Evolutionary conservation across 768 basidiomycete genomes (phyloP).

Genomic region (Mrakia frigida): DNA sequence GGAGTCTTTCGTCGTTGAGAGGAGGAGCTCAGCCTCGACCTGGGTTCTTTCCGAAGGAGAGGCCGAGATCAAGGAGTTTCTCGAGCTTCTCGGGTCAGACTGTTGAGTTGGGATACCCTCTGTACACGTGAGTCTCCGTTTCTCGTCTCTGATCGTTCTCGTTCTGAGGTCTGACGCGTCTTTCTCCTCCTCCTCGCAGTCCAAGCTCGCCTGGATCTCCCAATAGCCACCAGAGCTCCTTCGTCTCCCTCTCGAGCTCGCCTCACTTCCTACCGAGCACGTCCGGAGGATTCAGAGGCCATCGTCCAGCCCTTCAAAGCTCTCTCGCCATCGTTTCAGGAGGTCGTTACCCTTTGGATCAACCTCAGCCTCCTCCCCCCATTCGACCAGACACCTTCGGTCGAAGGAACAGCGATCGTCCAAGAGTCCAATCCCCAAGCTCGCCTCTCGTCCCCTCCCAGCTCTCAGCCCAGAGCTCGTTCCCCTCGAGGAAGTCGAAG

Average conservation of each 20-base stretch:
- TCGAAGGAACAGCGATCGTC: neutral
- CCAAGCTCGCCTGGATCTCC: neutral
- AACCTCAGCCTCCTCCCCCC: no score
- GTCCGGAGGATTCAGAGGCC: slow-evolving; percentile 8
- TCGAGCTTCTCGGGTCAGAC: slow-evolving; percentile 3
- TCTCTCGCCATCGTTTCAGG: neutral
- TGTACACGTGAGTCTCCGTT: neutral
- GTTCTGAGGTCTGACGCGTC: neutral
- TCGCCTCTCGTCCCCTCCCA: slow-evolving; percentile 15
- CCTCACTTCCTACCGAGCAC: neutral
- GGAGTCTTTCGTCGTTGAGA: neutral
- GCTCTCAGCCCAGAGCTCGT: neutral
- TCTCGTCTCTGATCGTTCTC: neutral
- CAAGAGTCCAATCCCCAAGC: neutral
- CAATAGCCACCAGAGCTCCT: neutral
- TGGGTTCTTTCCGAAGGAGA: slow-evolving; percentile 16
- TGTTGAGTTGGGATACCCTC: slow-evolving; percentile 1
- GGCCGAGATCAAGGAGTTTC: slow-evolving; percentile 28
- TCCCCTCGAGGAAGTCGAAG: neutral
- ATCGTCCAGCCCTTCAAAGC: slow-evolving; percentile 6
- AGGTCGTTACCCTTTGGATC: neutral
- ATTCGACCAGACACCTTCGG: neutral
- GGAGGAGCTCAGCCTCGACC: slow-evolving; percentile 4
- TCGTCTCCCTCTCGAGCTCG: neutral
- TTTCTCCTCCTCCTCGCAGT: neutral